Base-by-base conservation (phyloP, 2,329 filamentous ascomycete genomes). In the Fusarium zealandicum region DNA sequence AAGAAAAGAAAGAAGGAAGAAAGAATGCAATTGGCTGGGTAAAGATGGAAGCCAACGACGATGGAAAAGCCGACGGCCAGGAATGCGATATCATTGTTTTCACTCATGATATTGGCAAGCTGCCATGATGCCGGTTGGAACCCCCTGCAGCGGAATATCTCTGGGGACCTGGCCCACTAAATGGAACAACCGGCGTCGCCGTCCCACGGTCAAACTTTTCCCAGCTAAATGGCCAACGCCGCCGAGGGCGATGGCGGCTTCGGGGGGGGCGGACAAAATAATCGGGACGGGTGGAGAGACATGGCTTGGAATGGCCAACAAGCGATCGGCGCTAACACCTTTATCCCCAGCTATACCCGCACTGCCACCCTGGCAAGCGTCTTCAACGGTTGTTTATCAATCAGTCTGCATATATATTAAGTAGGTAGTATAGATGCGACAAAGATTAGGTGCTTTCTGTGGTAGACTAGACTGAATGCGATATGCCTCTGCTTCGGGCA, bases 341-440 rank as follows among this genome's bases (percentile, higher is more conserved):
- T 7, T 20, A 25, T 46, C 31, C 32, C 44, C 48, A 52, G 35
- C 38, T 44, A 40, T 48, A 39, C 22, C 35, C 32, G 27, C 33
- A 14, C 30, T 39, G 32, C 31, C 30, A 53, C 46, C 14, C 38
- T 40, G 38, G 37, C 43, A 56, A 54, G 35, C 40, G 31, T 52
- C 37, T 37, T 47, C 52, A 45, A 59, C 48, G 40, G 40, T 61
- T 44, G n/a, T 51, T 60, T 44, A 61, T 56, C 58, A 59, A 61
- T 61, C 58, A 37, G 25, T 9, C n/a, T 40, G 44, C 44, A 33
- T 47, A 6, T 31, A 31, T n/a, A n/a, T n/a, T n/a, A n/a, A n/a
- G n/a, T n/a, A n/a, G n/a, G n/a, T n/a, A n/a, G n/a, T n/a, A n/a
- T n/a, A n/a, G n/a, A n/a, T n/a, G n/a, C n/a, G n/a, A n/a, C n/a